A percentile compares a stretch with the other conserved stretches of the same genome.
Evolutionary conservation across 306 rosid species (phyloP).

Genomic region (Acacia confusa): DNA sequence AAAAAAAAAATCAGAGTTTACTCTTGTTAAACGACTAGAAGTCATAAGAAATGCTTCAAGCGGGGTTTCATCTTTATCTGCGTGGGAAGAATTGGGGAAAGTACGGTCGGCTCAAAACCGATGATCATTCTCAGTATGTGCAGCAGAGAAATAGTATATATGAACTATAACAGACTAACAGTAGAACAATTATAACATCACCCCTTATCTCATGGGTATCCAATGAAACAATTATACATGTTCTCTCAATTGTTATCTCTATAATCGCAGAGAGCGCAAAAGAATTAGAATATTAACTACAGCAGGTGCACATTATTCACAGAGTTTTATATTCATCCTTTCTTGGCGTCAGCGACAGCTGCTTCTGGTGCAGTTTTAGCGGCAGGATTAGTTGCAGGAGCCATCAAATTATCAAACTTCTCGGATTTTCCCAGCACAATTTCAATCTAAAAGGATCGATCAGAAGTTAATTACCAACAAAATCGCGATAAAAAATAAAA

Average conservation of each 20-base stretch:
- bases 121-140: conserved; percentile 26
- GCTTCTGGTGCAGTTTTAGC: conserved; percentile 42
- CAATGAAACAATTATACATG: conserved; percentile 29
- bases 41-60: neutral
- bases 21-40: neutral
- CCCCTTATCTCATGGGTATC: conserved; percentile 31
- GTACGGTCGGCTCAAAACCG: conserved; percentile 19
- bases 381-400: conserved; percentile 43
- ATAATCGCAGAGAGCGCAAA: conserved; percentile 37
- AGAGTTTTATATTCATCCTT: conserved; percentile 38
- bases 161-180: conserved; percentile 15
- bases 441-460: conserved; percentile 62
- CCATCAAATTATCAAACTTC: conserved; percentile 72
- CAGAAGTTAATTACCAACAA: neutral
- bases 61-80: too few relatives aligned
- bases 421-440: conserved; percentile 92
- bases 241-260: conserved; percentile 44
- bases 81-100: too few relatives aligned
- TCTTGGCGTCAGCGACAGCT: conserved; percentile 42
- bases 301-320: conserved; percentile 44
- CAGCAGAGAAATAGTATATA: conserved; percentile 43
- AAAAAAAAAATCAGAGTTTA: neutral
- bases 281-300: conserved; percentile 53
- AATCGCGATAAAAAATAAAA: too few relatives aligned
- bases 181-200: conserved; percentile 26